Base-by-base conservation (phyloP, 2,329 filamentous ascomycete genomes). In the Myrmaecium sp. region DNA sequence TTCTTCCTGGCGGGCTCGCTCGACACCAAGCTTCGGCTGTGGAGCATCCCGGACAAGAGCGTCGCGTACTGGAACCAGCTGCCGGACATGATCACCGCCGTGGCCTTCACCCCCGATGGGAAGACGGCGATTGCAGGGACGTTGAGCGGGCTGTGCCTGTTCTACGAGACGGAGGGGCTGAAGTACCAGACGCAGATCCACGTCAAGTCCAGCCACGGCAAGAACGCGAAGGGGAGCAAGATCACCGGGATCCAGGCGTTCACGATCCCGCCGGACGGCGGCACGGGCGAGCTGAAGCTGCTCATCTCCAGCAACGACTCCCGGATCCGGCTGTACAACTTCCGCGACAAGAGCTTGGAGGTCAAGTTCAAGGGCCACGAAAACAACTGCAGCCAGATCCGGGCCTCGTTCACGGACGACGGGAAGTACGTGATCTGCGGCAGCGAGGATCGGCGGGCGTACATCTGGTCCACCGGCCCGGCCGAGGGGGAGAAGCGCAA, bases 11-110 rank as follows among this genome's bases (percentile, higher is more conserved):
- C 89, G 11, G 89, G 89, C 6, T 93, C 82, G 1, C 62, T 95
- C 5, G 89, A 98, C 46, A 77, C 75, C 1, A 84, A 83, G 37
- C 52, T 98, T 26, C 68, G 89, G 10, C 56, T 98, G 2, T 98
- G 89, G 89, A 94, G 83, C 44, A 98, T 98, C 24, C 84, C 89
- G 0, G 89, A 98, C 49, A 94, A 91, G 48, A 72, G 66, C n/a
- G 79, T 95, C 15, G 84, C 84, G 0, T 95, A 73, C 45, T 75
- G 74, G 36, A 74, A 66, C 6, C 69, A 77, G 22, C 58, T 84
- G 1, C 70, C 76, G 0, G 84, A 94, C 38, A 77, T 95, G 50
- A 83, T 95, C 34, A 98, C 89, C 0, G 82, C 89, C 2, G 86
- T 95, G 0, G 74, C 80, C 0, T 98, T 98, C 42, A 82, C 83